Percentiles rank a stretch among this genome's conserved stretches.
Evolutionary conservation across 1,284 basidiomycete species (phyloP).

Genomic region (Malassezia caprae): DNA sequence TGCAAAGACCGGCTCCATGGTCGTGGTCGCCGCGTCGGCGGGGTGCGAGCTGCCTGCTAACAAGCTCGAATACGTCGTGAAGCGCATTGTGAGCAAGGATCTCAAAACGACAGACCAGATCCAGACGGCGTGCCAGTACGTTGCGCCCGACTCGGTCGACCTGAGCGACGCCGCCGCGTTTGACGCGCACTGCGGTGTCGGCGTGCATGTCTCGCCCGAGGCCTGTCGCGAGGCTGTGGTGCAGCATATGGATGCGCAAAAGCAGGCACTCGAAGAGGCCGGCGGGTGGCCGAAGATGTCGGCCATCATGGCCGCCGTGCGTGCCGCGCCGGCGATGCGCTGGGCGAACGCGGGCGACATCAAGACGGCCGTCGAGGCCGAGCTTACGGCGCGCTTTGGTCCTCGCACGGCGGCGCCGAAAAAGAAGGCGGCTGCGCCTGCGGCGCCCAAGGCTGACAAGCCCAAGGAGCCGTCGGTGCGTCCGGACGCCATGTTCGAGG

Average conservation of each 20-base stretch:
- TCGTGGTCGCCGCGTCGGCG: conserved; percentile 59
- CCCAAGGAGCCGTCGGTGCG: conserved; percentile 21
- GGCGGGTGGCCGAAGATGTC: conserved; percentile 38
- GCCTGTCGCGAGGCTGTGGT: conserved; percentile 60
- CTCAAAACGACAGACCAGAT: conserved; percentile 79
- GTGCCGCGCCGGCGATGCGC: conserved; percentile 49
- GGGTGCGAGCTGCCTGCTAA: conserved; percentile 56
- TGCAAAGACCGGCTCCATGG: conserved; percentile 68
- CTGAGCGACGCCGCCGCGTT: conserved; percentile 63
- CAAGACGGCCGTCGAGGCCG: conserved; percentile 72
- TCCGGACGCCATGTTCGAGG: conserved; percentile 69
- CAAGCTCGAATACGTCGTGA: conserved; percentile 61
- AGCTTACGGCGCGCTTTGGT: conserved; percentile 69
- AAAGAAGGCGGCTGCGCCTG: conserved; percentile 50
- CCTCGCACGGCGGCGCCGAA: conserved; percentile 52
- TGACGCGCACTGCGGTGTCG: conserved; percentile 69
- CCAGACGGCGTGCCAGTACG: conserved; percentile 60
- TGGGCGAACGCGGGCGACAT: conserved; percentile 86
- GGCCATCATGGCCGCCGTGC: conserved; percentile 38
- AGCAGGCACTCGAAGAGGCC: conserved; percentile 50
- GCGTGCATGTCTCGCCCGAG: conserved; percentile 65
- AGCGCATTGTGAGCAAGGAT: conserved; percentile 61
- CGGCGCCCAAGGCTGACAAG: conserved; percentile 13
- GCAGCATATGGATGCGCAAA: conserved; percentile 54
- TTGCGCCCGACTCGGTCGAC: conserved; percentile 53